These are phyloP conservation scores for Davidsoniella eucalypti DNA, from an alignment of 2,329 filamentous ascomycete species.

Conservation along the genomic window DNA sequence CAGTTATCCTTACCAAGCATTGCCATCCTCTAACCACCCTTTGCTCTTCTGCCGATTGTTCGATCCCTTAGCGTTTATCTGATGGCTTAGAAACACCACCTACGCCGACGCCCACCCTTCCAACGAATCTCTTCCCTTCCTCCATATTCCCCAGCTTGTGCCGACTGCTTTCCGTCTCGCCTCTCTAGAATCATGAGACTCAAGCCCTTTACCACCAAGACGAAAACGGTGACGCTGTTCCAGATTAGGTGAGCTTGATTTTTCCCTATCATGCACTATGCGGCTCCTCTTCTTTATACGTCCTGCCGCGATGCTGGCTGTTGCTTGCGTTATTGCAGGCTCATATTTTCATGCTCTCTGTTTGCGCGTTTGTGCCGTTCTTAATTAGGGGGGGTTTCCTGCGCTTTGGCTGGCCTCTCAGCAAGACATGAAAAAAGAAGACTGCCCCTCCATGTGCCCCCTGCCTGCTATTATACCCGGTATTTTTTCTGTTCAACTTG, in stretches of 20 bases:
- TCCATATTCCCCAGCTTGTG: background rate
- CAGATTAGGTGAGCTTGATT: slow-evolving; percentile 11
- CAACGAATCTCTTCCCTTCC: background rate
- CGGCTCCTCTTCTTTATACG: background rate
- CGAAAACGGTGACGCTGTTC: slow-evolving; percentile 12
- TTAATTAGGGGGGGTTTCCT: background rate
- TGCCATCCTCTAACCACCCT: background rate
- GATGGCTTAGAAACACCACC: background rate
- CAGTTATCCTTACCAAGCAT: background rate
- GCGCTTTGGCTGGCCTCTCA: background rate
- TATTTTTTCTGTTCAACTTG: background rate
- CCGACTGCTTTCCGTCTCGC: background rate
- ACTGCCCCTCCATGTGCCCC: background rate
- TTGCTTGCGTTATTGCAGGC: background rate
- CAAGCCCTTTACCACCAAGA: slow-evolving; percentile 12
- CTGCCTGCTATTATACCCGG: background rate
- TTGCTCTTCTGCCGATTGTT: background rate
- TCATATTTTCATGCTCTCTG: background rate
- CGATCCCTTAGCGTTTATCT: background rate
- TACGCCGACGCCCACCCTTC: background rate
- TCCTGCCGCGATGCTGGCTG: slow-evolving; percentile 2
- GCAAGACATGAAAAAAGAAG: background rate
- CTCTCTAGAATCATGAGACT: slow-evolving; percentile 9
- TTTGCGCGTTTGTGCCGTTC: background rate
- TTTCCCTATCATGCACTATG: background rate